Percentiles rank a stretch among this genome's conserved stretches.
Conservation (phyloP, 371 early-diverging fungal genomes). For the Apophysomyces sp. region DNA sequence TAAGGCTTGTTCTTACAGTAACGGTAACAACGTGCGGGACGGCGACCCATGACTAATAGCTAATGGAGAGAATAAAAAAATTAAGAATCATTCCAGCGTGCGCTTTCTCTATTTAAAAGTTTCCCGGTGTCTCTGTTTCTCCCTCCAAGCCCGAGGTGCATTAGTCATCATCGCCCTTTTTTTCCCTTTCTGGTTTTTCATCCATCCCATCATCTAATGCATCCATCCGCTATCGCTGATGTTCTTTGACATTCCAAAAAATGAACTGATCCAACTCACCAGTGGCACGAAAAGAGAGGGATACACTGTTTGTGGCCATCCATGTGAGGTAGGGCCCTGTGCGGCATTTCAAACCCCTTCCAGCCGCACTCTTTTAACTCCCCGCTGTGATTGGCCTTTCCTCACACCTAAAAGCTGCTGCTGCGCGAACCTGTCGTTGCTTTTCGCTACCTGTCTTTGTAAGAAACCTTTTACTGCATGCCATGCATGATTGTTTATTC, state of each 20-base stretch:
- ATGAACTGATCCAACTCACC: not conserved
- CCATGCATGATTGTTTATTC: too few relatives aligned
- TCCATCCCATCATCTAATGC: not conserved
- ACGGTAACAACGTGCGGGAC: constrained; percentile 99
- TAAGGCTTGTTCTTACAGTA: constrained; percentile 99
- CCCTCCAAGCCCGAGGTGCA: not conserved
- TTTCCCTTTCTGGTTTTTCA: not conserved
- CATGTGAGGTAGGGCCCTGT: not conserved
- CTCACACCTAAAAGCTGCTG: not conserved
- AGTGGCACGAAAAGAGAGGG: not conserved
- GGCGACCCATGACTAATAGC: constrained; percentile 88
- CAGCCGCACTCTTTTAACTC: not conserved
- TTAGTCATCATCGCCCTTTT: not conserved
- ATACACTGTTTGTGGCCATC: not conserved
- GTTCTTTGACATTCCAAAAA: not conserved
- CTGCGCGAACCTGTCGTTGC: too few relatives aligned
- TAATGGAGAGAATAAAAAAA: not conserved
- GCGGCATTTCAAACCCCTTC: not conserved
- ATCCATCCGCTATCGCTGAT: not conserved
- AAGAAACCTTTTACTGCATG: too few relatives aligned
- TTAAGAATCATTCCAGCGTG: not conserved
- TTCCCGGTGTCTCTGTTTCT: not conserved
- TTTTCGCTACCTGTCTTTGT: too few relatives aligned
- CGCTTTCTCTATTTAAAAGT: not conserved
- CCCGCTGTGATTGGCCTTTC: not conserved